Percentiles rank a stretch among this genome's conserved stretches.
These are phyloP conservation scores for Ophiostoma novo-ulmi DNA, from an alignment of 2,329 filamentous ascomycete species.

Conservation along the genomic window DNA sequence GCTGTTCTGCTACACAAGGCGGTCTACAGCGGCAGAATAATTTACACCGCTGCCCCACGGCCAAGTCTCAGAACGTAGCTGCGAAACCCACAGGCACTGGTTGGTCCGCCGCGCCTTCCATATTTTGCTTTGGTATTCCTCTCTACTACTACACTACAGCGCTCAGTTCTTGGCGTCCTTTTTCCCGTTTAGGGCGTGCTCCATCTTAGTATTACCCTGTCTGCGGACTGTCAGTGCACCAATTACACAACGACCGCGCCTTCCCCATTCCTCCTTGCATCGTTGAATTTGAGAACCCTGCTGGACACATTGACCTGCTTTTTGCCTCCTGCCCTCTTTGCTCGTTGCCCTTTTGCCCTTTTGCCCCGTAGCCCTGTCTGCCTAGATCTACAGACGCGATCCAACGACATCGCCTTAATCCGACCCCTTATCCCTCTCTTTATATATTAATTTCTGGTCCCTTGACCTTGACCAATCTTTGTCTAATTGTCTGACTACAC, in stretches of 20 bases:
- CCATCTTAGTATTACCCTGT: neutral
- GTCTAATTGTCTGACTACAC: neutral
- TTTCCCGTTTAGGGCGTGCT: neutral
- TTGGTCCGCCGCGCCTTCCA: neutral
- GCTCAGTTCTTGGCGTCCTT: neutral
- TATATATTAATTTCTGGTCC: neutral
- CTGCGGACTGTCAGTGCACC: neutral
- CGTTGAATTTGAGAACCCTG: slow-evolving; percentile 18
- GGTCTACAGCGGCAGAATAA: neutral
- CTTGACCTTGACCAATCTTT: neutral
- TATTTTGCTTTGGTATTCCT: too few relatives aligned
- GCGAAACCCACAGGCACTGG: neutral
- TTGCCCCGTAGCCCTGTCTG: neutral
- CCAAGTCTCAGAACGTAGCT: neutral
- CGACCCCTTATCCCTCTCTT: neutral
- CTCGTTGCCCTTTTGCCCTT: neutral
- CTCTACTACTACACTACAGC: neutral
- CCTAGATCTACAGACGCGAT: neutral
- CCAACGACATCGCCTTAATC: slow-evolving; percentile 2
- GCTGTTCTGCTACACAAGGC: neutral
- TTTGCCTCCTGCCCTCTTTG: neutral
- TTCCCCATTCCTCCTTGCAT: neutral
- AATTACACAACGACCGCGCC: neutral
- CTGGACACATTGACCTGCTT: slow-evolving; percentile 1
- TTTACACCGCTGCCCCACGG: slow-evolving; percentile 6